Base-by-base conservation (phyloP, 2,329 filamentous ascomycete species). In the Ciborinia camelliae region DNA sequence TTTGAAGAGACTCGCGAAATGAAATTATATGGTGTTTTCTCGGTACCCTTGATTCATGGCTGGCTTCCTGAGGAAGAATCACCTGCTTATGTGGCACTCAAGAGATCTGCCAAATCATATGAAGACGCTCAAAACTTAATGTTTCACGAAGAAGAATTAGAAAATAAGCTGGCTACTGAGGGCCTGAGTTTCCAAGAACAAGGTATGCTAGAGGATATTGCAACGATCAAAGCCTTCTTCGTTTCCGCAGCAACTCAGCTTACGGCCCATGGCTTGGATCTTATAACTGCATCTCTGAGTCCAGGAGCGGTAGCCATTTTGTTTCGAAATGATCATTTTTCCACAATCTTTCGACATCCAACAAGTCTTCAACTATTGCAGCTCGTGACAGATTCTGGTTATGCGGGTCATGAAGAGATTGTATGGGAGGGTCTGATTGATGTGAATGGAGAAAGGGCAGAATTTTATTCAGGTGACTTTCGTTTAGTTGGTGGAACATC, bases 281-380 rank as follows among this genome's bases (percentile, higher is more conserved):
- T 90, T 1, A 87, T 98, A 47, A 83, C 83, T 0, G 84, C 86
- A 59, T 87, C 84, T 7, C 82, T 97, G 65, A 79, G 84, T 15
- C 89, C 92, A 1, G 94, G 92, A 1, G 86, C 90, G 1, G 86
- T 97, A 67, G 91, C 91, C 0, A 98, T 99, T 58, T 78, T 99
- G 1, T 99, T 99, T 79, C 86, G 95, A 32, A 99, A 99, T 72
- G 94, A 99, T 73, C 95, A 99, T 75, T 99, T 99, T 74, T 92
- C 92, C 50, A 98, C 94, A 0, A 77, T 99, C 0, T 97, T 96
- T 77, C 91, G 93, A 67, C 92, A 98, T 71, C 92, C 94, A 0
- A 80, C 87, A 52, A 91, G 88, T 0, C 82, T 86, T 48, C 84
- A 90, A 69, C 82, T 98, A 1, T 85, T 94, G 68, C 92, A 90